Evolutionary conservation across 768 basidiomycete genomes (phyloP).

Genomic region (Pholiota conissans): DNA sequence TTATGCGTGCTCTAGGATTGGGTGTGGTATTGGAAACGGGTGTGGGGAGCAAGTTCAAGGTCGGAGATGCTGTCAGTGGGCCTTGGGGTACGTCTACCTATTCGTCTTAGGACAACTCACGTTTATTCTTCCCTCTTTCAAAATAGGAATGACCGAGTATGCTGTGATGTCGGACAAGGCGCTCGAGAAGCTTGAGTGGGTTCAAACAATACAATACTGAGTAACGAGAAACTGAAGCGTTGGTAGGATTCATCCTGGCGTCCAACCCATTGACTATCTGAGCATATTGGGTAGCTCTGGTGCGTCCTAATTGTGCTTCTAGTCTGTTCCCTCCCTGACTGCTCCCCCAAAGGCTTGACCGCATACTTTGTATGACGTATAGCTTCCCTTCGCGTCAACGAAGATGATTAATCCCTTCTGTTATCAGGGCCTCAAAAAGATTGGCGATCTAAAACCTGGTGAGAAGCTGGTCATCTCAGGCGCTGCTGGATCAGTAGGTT

Average conservation of each 20-base stretch:
- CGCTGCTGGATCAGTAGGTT: conserved; percentile 91
- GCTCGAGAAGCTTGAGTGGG: conserved; percentile 58
- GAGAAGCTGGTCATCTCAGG: conserved; percentile 87
- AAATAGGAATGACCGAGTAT: conserved; percentile 77
- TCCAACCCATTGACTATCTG: conserved; percentile 72
- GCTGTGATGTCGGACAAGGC: conserved; percentile 55
- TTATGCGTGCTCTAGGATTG: conserved; percentile 73
- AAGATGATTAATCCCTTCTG: neutral
- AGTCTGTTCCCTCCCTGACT: neutral
- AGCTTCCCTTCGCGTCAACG: neutral
- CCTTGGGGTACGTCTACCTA: conserved; percentile 49
- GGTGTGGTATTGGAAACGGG: conserved; percentile 66
- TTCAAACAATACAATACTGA: neutral
- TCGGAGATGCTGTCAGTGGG: conserved; percentile 72
- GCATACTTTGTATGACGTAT: conserved; percentile 75
- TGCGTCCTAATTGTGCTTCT: conserved; percentile 30
- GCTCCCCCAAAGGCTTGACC: conserved; percentile 82
- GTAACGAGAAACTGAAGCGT: neutral
- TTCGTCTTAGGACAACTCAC: neutral
- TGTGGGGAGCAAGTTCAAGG: conserved; percentile 48
- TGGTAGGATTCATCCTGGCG: conserved; percentile 56
- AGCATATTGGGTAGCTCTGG: conserved; percentile 78
- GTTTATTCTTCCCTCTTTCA: neutral
- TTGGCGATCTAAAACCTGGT: conserved; percentile 79
- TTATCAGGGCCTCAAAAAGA: conserved; percentile 73